These are phyloP conservation scores for Colletotrichum cuscutae DNA, from an alignment of 2,329 filamentous ascomycete species.

Conservation along the genomic window DNA sequence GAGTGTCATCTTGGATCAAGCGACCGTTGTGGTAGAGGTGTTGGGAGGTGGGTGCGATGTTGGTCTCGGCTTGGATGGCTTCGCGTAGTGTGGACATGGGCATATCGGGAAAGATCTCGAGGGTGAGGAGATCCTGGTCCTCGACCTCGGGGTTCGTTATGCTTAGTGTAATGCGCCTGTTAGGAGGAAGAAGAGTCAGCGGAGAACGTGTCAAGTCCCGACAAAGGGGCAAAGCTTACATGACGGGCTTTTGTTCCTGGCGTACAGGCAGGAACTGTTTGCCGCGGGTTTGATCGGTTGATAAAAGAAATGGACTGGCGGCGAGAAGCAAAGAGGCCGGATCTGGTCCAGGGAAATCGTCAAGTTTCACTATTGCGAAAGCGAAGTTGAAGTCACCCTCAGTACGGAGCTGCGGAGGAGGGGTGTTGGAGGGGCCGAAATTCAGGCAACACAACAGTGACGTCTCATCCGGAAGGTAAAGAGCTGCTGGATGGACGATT, in stretches of 20 bases:
- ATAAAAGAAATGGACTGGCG: neutral
- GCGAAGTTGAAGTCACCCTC: conserved; percentile 21
- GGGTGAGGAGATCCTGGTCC: conserved; percentile 77
- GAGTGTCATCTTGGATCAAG: conserved; percentile 77
- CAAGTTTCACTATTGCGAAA: conserved; percentile 30
- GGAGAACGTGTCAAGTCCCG: neutral
- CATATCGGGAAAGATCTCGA: conserved; percentile 86
- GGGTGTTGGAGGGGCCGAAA: conserved; percentile 27
- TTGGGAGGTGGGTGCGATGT: conserved; percentile 77
- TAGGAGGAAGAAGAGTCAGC: conserved; percentile 10
- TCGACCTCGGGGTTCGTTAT: conserved; percentile 78
- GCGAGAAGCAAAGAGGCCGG: neutral
- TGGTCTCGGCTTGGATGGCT: conserved; percentile 86
- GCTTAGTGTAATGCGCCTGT: conserved; percentile 87
- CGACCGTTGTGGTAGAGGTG: conserved; percentile 92
- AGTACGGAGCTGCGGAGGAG: conserved; percentile 27
- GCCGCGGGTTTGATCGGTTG: neutral
- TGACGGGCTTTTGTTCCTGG: conserved; percentile 15
- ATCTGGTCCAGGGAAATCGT: neutral
- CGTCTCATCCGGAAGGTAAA: conserved; percentile 18
- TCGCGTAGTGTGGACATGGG: conserved; percentile 87
- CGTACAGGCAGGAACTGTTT: neutral
- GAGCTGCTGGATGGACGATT: neutral
- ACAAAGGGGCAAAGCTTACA: conserved; percentile 11
- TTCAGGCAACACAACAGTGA: conserved; percentile 28